Conservation (phyloP, 2,329 filamentous ascomycete species). For the Magnaporthiopsis poae region DNA sequence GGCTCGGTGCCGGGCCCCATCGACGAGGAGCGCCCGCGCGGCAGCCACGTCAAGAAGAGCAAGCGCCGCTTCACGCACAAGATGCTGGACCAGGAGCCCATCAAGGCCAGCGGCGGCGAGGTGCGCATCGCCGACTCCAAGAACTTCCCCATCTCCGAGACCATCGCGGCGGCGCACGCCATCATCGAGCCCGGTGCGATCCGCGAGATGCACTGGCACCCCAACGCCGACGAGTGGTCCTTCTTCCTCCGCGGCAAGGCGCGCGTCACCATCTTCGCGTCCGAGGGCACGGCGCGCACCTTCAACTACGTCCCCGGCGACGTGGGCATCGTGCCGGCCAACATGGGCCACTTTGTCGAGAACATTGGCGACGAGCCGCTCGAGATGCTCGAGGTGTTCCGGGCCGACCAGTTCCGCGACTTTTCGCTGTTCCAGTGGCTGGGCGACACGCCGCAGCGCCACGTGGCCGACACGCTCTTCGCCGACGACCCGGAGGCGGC, state of each 20-base stretch:
- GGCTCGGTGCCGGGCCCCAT: slow-evolving; percentile 56
- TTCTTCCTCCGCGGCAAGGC: slow-evolving; percentile 67
- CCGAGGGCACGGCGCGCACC: slow-evolving; percentile 58
- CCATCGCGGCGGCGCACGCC: slow-evolving; percentile 62
- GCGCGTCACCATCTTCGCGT: slow-evolving; percentile 63
- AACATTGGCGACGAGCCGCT: slow-evolving; percentile 68
- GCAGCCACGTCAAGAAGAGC: slow-evolving; percentile 54
- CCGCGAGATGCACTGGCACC: slow-evolving; percentile 77
- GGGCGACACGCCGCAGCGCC: slow-evolving; percentile 57
- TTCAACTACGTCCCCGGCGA: slow-evolving; percentile 70
- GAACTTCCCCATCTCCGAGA: slow-evolving; percentile 65
- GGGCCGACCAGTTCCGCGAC: slow-evolving; percentile 60
- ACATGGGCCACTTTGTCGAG: slow-evolving; percentile 75
- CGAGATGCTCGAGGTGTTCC: slow-evolving; percentile 68
- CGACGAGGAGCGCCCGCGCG: slow-evolving; percentile 52
- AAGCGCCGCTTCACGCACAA: slow-evolving; percentile 60
- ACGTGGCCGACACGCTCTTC: slow-evolving; percentile 60
- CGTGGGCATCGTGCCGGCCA: slow-evolving; percentile 65
- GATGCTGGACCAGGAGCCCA: slow-evolving; percentile 60
- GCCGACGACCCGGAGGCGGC: slow-evolving; percentile 49
- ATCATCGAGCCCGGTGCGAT: slow-evolving; percentile 62
- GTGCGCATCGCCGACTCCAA: slow-evolving; percentile 67
- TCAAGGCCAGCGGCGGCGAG: slow-evolving; percentile 56
- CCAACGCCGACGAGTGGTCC: slow-evolving; percentile 69
- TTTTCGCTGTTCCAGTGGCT: slow-evolving; percentile 69